Percentiles rank a stretch among this genome's conserved stretches.
phyloP scores from a whole-genome alignment of 495 filamentous ascomycete genomes.

The Penicillium lagena region DNA sequence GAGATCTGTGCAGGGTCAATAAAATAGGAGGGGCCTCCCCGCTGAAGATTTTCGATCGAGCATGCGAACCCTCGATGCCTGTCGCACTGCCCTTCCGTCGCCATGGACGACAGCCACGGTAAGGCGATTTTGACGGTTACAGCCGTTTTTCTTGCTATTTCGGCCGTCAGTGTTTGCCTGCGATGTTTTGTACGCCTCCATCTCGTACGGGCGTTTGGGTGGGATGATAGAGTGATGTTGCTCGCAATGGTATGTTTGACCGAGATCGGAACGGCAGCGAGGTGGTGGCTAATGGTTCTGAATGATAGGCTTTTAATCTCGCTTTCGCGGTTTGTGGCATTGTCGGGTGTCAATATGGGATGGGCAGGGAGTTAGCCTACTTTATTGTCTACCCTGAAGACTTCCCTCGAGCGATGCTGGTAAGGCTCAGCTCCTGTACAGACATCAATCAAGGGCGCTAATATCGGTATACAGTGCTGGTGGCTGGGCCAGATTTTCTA shows the following conservation, averaged over 20 bases:
- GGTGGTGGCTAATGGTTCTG: too few species aligned
- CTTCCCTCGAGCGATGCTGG: slow-evolving; percentile 19
- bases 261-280: too few species aligned
- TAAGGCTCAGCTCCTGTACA: slow-evolving; percentile 6
- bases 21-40: slow-evolving; percentile 7
- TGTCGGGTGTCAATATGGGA: slow-evolving; percentile 21
- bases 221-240: slow-evolving; percentile 28
- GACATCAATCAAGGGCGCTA: not conserved
- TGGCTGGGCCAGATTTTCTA: slow-evolving; percentile 29
- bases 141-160: slow-evolving; percentile 23
- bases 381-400: slow-evolving; percentile 14
- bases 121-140: slow-evolving; percentile 22
- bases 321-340: slow-evolving; percentile 24
- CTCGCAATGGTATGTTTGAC: slow-evolving; percentile 22
- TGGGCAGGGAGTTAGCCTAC: slow-evolving; percentile 18
- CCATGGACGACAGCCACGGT: slow-evolving; percentile 14
- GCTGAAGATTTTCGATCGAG: too few species aligned
- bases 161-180: slow-evolving; percentile 16
- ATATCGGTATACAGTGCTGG: slow-evolving; percentile 16
- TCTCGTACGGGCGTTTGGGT: slow-evolving; percentile 23
- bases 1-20: slow-evolving; percentile 6
- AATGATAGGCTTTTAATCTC: slow-evolving; percentile 13
- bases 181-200: slow-evolving; percentile 26
- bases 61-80: slow-evolving; percentile 3
- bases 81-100: slow-evolving; percentile 5